These are phyloP conservation scores for Neofusicoccum kwambonambiense DNA, from an alignment of 2,329 filamentous ascomycete genomes.

Conservation along the genomic window DNA sequence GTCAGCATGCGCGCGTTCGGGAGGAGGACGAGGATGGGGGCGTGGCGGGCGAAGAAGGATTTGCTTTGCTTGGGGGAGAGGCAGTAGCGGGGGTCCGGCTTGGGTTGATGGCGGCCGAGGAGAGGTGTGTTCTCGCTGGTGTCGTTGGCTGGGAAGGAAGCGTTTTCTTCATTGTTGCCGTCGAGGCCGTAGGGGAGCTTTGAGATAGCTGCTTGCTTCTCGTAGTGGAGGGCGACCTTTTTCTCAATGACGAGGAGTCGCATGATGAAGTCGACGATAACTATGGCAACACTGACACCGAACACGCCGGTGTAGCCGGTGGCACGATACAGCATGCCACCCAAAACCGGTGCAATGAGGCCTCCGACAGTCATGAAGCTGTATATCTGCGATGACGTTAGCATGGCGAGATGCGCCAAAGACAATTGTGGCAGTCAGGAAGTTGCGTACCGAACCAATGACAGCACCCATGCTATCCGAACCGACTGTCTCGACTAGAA, in stretches of 20 bases:
- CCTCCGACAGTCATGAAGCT: slow-evolving; percentile 59
- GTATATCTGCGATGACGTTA: slow-evolving; percentile 45
- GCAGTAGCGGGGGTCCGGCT: neutral
- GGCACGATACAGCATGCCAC: slow-evolving; percentile 60
- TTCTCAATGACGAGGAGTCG: slow-evolving; percentile 63
- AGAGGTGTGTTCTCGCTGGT: slow-evolving; percentile 29
- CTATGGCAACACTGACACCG: slow-evolving; percentile 53
- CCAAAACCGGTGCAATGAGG: slow-evolving; percentile 57
- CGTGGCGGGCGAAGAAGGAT: slow-evolving; percentile 38
- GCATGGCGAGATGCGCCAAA: neutral
- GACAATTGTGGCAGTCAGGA: neutral
- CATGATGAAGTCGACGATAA: slow-evolving; percentile 60
- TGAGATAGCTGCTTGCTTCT: slow-evolving; percentile 23
- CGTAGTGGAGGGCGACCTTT: slow-evolving; percentile 53
- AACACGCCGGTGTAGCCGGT: slow-evolving; percentile 61
- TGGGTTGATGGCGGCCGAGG: slow-evolving; percentile 18
- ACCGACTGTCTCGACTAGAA: slow-evolving; percentile 60
- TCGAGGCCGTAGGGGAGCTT: slow-evolving; percentile 21
- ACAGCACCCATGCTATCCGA: slow-evolving; percentile 59
- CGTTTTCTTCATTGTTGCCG: neutral
- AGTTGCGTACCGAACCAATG: slow-evolving; percentile 54
- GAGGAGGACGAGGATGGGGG: slow-evolving; percentile 51
- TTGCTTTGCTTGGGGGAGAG: slow-evolving; percentile 33
- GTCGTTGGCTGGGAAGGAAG: slow-evolving; percentile 16
- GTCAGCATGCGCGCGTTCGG: slow-evolving; percentile 32